phyloP scores from a whole-genome alignment of 768 basidiomycete species.

The Rhodotorula sphaerocarpa region DNA sequence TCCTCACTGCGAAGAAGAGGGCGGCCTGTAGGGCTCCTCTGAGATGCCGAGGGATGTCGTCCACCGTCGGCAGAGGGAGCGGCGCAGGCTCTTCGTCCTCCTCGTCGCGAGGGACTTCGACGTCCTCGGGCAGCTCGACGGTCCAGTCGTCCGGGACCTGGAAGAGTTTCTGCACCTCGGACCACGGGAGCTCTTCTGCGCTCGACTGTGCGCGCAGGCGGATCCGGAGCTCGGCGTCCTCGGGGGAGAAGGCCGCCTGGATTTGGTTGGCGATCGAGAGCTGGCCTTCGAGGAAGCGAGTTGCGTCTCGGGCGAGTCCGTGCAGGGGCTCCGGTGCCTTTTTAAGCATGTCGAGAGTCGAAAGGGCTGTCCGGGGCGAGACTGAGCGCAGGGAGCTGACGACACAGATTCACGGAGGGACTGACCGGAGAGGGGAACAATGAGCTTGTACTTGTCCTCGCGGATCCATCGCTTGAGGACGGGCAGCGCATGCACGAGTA shows the following conservation, averaged over 20 bases:
- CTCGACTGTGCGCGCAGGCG: conserved; percentile 15
- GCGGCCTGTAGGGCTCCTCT: conserved; percentile 22
- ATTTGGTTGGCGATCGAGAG: conserved; percentile 26
- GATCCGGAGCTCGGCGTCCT: conserved; percentile 2
- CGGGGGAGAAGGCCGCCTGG: not conserved
- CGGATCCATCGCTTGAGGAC: conserved; percentile 32
- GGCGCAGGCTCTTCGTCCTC: not conserved
- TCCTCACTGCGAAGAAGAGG: conserved; percentile 13
- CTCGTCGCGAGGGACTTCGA: not conserved
- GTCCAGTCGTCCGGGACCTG: conserved; percentile 7
- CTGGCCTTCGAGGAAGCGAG: conserved; percentile 32
- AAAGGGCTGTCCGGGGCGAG: conserved; percentile 5
- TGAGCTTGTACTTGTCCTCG: conserved; percentile 14
- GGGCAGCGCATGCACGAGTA: conserved; percentile 31
- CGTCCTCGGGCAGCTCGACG: not conserved
- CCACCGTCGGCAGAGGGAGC: conserved; percentile 9
- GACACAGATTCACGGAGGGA: not conserved
- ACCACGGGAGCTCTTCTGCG: conserved; percentile 24
- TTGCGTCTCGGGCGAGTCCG: conserved; percentile 25
- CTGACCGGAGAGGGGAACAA: conserved; percentile 29
- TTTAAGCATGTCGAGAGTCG: conserved; percentile 34
- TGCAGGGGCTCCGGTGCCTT: conserved; percentile 12
- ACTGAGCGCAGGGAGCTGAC: not conserved
- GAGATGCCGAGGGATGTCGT: conserved; percentile 24
- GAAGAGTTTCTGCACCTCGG: conserved; percentile 15